Percentiles rank a stretch among this genome's conserved stretches.
These are phyloP conservation scores for Alnus glutinosa DNA, from an alignment of 306 rosid species.

Conservation along the genomic window DNA sequence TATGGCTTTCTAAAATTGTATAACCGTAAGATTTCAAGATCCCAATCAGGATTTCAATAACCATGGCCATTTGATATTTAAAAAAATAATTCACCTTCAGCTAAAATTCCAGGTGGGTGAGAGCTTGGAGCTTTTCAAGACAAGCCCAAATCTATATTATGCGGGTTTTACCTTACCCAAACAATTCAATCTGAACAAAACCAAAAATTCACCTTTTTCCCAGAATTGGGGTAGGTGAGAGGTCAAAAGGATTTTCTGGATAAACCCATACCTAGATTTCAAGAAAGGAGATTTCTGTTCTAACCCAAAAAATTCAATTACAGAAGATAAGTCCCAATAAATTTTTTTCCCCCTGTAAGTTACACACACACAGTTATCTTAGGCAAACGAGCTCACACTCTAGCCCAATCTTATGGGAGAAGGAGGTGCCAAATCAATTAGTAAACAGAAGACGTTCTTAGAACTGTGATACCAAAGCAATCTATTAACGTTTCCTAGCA, in stretches of 20 bases:
- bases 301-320: background rate
- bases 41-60: background rate
- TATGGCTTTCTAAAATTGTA: too few relatives aligned
- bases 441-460: background rate
- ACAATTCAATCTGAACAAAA: background rate
- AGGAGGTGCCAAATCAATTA: too few relatives aligned
- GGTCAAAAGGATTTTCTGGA: background rate
- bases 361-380: background rate
- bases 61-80: background rate
- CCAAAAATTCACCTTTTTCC: background rate
- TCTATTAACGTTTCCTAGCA: background rate
- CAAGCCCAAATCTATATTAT: background rate
- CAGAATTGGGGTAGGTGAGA: background rate
- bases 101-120: background rate
- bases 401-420: background rate
- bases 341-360: background rate
- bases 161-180: background rate
- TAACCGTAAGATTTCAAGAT: too few relatives aligned
- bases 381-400: background rate
- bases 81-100: background rate
- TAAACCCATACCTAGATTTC: background rate
- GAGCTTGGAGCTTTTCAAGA: background rate
- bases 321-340: background rate
- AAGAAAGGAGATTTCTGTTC: background rate
- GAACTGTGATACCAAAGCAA: background rate